phyloP scores from a whole-genome alignment of 169 alveolate genomes.

The Plasmodium chabaudi region DNA sequence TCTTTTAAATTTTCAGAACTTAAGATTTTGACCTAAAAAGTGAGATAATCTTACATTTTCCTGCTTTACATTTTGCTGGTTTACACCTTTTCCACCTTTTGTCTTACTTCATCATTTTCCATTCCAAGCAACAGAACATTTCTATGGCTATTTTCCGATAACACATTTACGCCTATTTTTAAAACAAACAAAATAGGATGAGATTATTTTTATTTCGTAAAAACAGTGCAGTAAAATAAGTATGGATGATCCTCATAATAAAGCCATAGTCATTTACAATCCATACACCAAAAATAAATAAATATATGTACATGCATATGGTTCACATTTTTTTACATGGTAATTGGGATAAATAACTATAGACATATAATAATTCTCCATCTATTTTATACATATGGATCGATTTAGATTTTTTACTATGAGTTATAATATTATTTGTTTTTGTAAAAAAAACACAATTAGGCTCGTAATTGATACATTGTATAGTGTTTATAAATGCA shows the following conservation, averaged over 20 bases:
- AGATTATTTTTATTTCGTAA: background rate
- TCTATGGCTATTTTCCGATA: background rate
- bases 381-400: constrained; percentile 25
- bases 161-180: constrained; percentile 23
- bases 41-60: too few relatives aligned
- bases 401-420: constrained; percentile 21
- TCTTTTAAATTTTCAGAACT: constrained; percentile 20
- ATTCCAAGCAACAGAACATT: constrained; percentile 21
- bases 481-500: constrained; percentile 1
- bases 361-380: constrained; percentile 28
- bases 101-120: constrained; percentile 32
- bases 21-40: constrained; percentile 21
- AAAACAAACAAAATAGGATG: background rate
- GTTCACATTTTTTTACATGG: constrained; percentile 9
- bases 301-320: background rate
- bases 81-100: background rate
- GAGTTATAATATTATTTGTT: constrained; percentile 6
- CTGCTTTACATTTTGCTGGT: background rate
- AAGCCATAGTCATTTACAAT: background rate
- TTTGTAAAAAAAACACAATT: constrained; percentile 10
- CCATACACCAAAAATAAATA: background rate
- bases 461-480: constrained; percentile 19
- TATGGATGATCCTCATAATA: background rate
- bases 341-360: constrained; percentile 11
- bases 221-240: background rate